A percentile compares a stretch with the other conserved stretches of the same genome.
These are phyloP conservation scores for Lachancea fermentati DNA, from an alignment of 805 yeast species.

Conservation along the genomic window DNA sequence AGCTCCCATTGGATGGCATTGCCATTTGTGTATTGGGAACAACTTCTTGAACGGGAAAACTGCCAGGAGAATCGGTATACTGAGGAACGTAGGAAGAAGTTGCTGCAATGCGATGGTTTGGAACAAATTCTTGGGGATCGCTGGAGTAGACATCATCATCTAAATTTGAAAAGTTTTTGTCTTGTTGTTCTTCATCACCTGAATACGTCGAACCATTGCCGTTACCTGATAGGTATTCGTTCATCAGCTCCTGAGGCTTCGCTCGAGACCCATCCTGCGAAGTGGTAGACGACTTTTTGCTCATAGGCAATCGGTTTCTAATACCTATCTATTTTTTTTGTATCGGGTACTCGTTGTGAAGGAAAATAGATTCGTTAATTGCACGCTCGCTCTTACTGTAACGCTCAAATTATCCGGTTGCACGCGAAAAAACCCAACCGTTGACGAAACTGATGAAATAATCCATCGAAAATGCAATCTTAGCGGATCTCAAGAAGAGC, in stretches of 20 bases:
- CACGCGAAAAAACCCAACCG: neutral
- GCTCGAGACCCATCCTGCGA: conserved; percentile 4
- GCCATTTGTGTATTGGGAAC: conserved; percentile 28
- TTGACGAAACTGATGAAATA: neutral
- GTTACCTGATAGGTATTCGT: conserved; percentile 7
- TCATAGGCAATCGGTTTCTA: conserved; percentile 1
- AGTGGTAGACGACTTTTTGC: conserved; percentile 1
- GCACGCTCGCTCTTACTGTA: neutral
- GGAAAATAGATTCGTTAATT: neutral
- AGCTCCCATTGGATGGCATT: conserved; percentile 12
- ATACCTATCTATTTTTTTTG: neutral
- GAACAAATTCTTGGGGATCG: conserved; percentile 7
- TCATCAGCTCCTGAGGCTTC: conserved; percentile 9
- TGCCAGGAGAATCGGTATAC: conserved; percentile 14
- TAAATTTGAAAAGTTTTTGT: neutral
- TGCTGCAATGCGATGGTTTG: conserved; percentile 9
- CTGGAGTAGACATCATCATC: conserved; percentile 2
- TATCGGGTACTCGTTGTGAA: neutral
- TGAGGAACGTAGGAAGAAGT: conserved; percentile 26
- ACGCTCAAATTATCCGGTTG: neutral
- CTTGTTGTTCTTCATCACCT: neutral
- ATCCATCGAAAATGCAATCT: neutral
- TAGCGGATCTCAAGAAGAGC: too few relatives aligned
- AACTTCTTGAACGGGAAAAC: conserved; percentile 26
- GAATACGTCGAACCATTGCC: conserved; percentile 2